Base-by-base conservation (phyloP, 345 rosid species). In the Gossypium thurberi region DNA sequence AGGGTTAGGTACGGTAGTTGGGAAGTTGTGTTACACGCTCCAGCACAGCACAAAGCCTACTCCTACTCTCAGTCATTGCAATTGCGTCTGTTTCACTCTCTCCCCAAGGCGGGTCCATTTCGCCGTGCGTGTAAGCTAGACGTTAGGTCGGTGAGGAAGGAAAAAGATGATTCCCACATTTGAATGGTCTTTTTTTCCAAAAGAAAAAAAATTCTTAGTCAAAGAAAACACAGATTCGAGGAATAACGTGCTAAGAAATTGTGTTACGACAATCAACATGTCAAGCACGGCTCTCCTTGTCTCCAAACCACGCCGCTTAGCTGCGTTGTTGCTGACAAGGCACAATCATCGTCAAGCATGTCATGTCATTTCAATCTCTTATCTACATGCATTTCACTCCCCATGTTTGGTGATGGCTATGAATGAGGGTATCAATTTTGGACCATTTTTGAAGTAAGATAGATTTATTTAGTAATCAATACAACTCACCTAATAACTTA, bases 1-100 rank as follows among this genome's bases (percentile, higher is more conserved):
- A 65, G 44, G 72, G 46, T 50, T 68, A 71, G 56, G 71, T 82
- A 72, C 23, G 81, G 81, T 75, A 65, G 83, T 72, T 79, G 66
- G 79, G 71, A 79, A 50, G 72, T 26, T 68, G 25, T 26, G 17
- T 17, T 28, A 26, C 72, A 50, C 72, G 72, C 72, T 68, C 58
- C 71, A 3, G 9, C 18, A 1, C 57, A 7, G 13, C 10, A 0
- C 3, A 67, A 3, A 17, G 25, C 40, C 68, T 63, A n/a, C 48
- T 63, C 50, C 26, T 18, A 13, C 14, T 11, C 70, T 47, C 18
- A 13, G 51, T 17, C 66, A 17, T 4, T 2, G 44, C 13, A 14
- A 7, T 61, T 61, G 65, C 44, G 8, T 9, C 48, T 17, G 40
- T 33, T 33, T 33, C 40, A 33, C 47, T 9, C 20, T 46, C 40